phyloP scores from a whole-genome alignment of 306 rosid genomes.

The Astragalus glycyphyllos region DNA sequence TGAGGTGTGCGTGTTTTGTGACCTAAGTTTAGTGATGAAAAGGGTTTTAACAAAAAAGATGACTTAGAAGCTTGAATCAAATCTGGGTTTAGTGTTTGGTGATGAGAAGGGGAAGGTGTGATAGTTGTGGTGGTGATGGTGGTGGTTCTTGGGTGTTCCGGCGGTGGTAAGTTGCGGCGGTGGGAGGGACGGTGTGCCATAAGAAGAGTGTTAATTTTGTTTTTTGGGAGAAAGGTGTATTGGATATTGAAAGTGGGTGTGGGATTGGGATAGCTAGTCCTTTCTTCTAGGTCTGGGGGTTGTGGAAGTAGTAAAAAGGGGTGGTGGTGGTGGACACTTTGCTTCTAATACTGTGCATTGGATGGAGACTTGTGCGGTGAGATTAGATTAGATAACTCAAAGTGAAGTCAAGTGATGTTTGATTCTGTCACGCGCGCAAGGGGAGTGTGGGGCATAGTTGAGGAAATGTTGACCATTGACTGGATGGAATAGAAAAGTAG shows the following conservation, averaged over 20 bases:
- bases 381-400: neutral
- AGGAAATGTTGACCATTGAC: slow-evolving; percentile 64
- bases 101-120: slow-evolving; percentile 41
- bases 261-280: neutral
- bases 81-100: slow-evolving; percentile 49
- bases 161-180: slow-evolving; percentile 54
- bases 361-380: slow-evolving; percentile 40
- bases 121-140: slow-evolving; percentile 30
- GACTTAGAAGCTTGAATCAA: slow-evolving; percentile 46
- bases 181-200: slow-evolving; percentile 62
- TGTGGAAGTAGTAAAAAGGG: neutral
- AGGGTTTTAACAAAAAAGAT: slow-evolving; percentile 45
- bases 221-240: neutral
- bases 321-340: neutral
- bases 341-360: slow-evolving; percentile 7
- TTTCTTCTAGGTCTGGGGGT: neutral
- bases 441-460: slow-evolving; percentile 11
- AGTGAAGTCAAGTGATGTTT: neutral
- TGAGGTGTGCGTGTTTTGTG: slow-evolving; percentile 36
- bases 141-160: slow-evolving; percentile 47
- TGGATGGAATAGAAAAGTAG: neutral
- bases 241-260: slow-evolving; percentile 6
- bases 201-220: neutral
- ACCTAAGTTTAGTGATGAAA: slow-evolving; percentile 49
- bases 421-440: slow-evolving; percentile 51